Evolutionary conservation across 2,329 filamentous ascomycete species (phyloP).

Genomic region (Fusarium anguioides): DNA sequence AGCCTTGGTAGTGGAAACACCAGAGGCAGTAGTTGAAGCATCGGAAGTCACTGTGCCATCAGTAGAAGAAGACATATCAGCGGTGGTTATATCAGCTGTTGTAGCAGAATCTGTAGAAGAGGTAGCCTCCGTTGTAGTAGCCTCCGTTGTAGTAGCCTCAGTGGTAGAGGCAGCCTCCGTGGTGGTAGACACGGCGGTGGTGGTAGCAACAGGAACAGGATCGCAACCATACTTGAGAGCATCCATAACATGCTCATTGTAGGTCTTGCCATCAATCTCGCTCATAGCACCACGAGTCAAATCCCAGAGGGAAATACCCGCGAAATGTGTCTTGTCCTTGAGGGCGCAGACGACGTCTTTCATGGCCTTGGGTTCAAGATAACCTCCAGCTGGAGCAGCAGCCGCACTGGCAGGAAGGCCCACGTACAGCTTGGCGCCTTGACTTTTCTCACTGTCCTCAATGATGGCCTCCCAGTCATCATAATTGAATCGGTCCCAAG

Average conservation of each 20-base stretch:
- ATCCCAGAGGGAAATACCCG: slow-evolving; percentile 61
- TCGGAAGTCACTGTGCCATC: slow-evolving; percentile 2
- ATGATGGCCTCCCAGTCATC: slow-evolving; percentile 55
- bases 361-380: slow-evolving; percentile 50
- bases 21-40: neutral
- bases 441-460: slow-evolving; percentile 49
- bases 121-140: slow-evolving; percentile 19
- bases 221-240: slow-evolving; percentile 53
- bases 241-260: slow-evolving; percentile 52
- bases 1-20: slow-evolving; percentile 15
- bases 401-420: slow-evolving; percentile 53
- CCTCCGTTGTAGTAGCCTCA: slow-evolving; percentile 14
- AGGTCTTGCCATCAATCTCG: slow-evolving; percentile 49
- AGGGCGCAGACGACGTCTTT: slow-evolving; percentile 54
- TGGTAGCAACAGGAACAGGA: slow-evolving; percentile 41
- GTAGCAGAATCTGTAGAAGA: slow-evolving; percentile 11
- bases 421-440: slow-evolving; percentile 58
- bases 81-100: slow-evolving; percentile 18
- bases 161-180: slow-evolving; percentile 20
- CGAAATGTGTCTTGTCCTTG: slow-evolving; percentile 54
- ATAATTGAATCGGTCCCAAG: slow-evolving; percentile 55
- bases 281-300: slow-evolving; percentile 51
- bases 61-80: neutral
- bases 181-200: slow-evolving; percentile 35
- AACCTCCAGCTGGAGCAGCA: slow-evolving; percentile 47